phyloP scores from a whole-genome alignment of 163 green algal genomes.

The Scenedesmus sp. region DNA sequence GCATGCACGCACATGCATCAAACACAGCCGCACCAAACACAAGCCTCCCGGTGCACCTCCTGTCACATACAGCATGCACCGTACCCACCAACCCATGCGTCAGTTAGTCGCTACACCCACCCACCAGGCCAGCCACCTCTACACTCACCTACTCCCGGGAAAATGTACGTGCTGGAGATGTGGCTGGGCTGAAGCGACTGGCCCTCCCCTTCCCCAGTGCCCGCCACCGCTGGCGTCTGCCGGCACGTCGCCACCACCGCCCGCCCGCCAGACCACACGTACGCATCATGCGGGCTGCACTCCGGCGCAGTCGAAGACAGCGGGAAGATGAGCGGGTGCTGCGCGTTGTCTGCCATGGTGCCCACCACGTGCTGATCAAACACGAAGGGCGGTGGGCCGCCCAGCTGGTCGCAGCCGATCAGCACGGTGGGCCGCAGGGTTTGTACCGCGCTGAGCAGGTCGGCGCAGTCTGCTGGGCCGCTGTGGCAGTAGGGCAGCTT shows the following conservation, averaged over 20 bases:
- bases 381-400: slow-evolving; percentile 61
- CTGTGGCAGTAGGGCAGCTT: slow-evolving; percentile 83
- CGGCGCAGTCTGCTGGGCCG: slow-evolving; percentile 52
- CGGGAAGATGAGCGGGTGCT: slow-evolving; percentile 89
- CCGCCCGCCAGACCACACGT: slow-evolving; percentile 74
- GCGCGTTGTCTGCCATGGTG: slow-evolving; percentile 59
- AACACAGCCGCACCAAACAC: too few relatives aligned
- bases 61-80: too few relatives aligned
- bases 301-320: slow-evolving; percentile 74
- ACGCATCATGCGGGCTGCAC: slow-evolving; percentile 75
- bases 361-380: slow-evolving; percentile 73
- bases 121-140: too few relatives aligned
- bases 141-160: slow-evolving; percentile 58
- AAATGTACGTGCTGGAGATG: slow-evolving; percentile 70
- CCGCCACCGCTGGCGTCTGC: neutral
- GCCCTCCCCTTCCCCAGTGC: slow-evolving; percentile 30
- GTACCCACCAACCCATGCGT: too few relatives aligned
- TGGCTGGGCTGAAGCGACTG: slow-evolving; percentile 54
- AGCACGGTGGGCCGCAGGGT: slow-evolving; percentile 84
- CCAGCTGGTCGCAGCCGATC: slow-evolving; percentile 69
- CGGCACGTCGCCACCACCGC: slow-evolving; percentile 56
- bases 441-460: slow-evolving; percentile 75
- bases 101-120: too few relatives aligned
- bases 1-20: too few relatives aligned
- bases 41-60: too few relatives aligned